Base-by-base conservation (phyloP, 108 stramenopile genomes). In the Skeletonema grethae region DNA sequence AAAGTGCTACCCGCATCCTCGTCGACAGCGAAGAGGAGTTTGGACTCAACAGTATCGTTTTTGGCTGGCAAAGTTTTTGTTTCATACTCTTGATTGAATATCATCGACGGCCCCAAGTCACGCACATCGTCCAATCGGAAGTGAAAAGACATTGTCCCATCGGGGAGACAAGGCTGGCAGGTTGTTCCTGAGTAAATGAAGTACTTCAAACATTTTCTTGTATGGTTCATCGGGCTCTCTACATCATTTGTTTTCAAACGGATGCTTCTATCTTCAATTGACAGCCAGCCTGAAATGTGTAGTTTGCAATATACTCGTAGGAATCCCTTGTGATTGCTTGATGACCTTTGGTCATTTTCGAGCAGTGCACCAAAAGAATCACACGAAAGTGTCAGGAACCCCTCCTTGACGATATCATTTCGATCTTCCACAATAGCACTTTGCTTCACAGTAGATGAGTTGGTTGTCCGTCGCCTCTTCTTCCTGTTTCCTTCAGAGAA, bases 281-380 rank as follows among this genome's bases (percentile, higher is more conserved):
- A 80, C 29, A 80, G 48, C 69, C 72, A 80, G 10, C 79, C 79
- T 18, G 79, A 80, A 43, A 72, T 69, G 60, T 80, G 68, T 15
- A 80, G 34, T 59, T 65, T 55, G 7, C 43, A 45, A 39, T 58
- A 67, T 1, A 74, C 65, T 2, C 73, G 56, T 16, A 48, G 16
- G 9, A 57, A 13, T 13, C 60, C 8, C 18, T 53, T 53, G 18
- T 8, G 20, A 8, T 53, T 24, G 50, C 18, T 22, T 8, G 22
- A 22, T 53, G 1, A 7, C 8, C 1, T 53, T 53, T 22, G 8
- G 50, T 53, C 22, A 22, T 53, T 22, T 4, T 53, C 3, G n/a
- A 53, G 5, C 9, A 20, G 50, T 53, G 18, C 50, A 10, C 7
- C 22, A 24, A 22, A 53, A 53, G 50, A 53, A 8, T n/a, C 50